A percentile compares a stretch with the other conserved stretches of the same genome.
Evolutionary conservation across 805 yeast species (phyloP).

Genomic region (Crinitomyces ghanaensis): DNA sequence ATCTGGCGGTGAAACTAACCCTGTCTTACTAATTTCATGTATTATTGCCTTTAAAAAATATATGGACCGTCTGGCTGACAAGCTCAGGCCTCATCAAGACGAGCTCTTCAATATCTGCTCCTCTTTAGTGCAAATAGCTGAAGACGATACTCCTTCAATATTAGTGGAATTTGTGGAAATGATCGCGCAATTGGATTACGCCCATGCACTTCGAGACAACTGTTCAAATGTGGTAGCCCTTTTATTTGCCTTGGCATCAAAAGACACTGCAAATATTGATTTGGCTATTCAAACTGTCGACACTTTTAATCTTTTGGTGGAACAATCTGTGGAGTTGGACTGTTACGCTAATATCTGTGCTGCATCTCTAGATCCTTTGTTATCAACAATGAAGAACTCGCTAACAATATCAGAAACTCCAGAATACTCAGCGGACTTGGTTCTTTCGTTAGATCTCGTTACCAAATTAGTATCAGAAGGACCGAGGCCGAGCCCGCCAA

Average conservation of each 20-base stretch:
- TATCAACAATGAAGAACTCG: conserved; percentile 14
- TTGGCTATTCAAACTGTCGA: conserved; percentile 57
- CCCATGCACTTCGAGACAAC: conserved; percentile 18
- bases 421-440: conserved; percentile 51
- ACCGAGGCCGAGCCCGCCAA: conserved; percentile 14
- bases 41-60: conserved; percentile 10
- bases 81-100: conserved; percentile 18
- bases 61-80: conserved; percentile 9
- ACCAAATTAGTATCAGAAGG: conserved; percentile 21
- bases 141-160: conserved; percentile 70
- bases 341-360: conserved; percentile 37
- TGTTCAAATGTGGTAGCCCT: conserved; percentile 36
- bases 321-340: conserved; percentile 32
- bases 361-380: conserved; percentile 40
- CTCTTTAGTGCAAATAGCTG: conserved; percentile 46
- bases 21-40: conserved; percentile 5
- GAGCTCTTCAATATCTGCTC: conserved; percentile 29
- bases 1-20: too few relatives aligned
- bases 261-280: conserved; percentile 67
- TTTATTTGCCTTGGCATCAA: conserved; percentile 52
- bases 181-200: conserved; percentile 39
- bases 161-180: conserved; percentile 58
- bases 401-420: conserved; percentile 6
- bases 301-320: conserved; percentile 51
- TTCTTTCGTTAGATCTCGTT: conserved; percentile 41